Percentiles rank a stretch among this genome's conserved stretches.
Evolutionary conservation across 331 rosid species (phyloP).

Genomic region (Saraca asoca): DNA sequence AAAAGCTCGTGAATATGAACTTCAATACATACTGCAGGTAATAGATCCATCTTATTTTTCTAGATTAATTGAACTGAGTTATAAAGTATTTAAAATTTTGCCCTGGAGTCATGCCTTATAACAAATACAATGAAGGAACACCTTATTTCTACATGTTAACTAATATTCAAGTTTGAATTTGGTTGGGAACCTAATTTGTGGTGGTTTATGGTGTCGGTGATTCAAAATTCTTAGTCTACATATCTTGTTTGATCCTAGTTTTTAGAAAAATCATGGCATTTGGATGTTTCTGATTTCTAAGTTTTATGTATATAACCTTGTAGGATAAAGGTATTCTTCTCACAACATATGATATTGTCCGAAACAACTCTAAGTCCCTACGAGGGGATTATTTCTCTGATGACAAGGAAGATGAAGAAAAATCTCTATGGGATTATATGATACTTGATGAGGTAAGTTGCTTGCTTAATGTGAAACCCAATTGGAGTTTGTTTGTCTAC

Average conservation of each 20-base stretch:
- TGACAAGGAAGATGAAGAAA: slow-evolving; percentile 66
- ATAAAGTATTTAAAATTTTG: not conserved
- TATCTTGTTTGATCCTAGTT: not conserved
- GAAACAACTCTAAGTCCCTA: slow-evolving; percentile 76
- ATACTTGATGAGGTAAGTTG: slow-evolving; percentile 86
- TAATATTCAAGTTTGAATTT: slow-evolving; percentile 17
- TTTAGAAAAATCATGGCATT: slow-evolving; percentile 5
- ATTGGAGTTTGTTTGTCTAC: too few species aligned
- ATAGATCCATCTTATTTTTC: slow-evolving; percentile 22
- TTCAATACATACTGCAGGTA: slow-evolving; percentile 88
- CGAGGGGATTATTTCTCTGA: slow-evolving; percentile 39
- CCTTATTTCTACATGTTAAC: not conserved
- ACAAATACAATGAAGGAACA: slow-evolving; percentile 9
- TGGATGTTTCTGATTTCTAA: slow-evolving; percentile 12
- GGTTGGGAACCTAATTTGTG: not conserved
- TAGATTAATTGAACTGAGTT: slow-evolving; percentile 22
- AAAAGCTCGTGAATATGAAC: slow-evolving; percentile 77
- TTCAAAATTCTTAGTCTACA: not conserved
- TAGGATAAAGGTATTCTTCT: slow-evolving; percentile 94
- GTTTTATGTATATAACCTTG: slow-evolving; percentile 28
- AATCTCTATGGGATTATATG: slow-evolving; percentile 86
- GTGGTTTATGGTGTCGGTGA: not conserved
- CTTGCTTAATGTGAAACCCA: slow-evolving; percentile 15
- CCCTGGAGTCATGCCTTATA: not conserved
- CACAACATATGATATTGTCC: slow-evolving; percentile 90